Base-by-base conservation (phyloP, 1,139 yeast genomes). In the Nakaseomyces uthaithaninus region DNA sequence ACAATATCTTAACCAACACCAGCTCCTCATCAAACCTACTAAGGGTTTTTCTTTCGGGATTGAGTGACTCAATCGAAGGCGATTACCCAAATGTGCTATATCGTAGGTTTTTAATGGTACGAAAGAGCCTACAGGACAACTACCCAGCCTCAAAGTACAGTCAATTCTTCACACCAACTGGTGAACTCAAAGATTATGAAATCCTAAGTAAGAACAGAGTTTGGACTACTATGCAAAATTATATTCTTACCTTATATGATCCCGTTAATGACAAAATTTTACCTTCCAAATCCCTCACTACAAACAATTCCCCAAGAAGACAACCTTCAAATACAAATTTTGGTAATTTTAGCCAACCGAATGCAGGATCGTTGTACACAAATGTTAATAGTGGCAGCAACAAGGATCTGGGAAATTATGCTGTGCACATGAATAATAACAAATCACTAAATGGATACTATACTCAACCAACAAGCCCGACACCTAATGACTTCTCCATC, bases 381-480 rank as follows among this genome's bases (percentile, higher is more conserved):
- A 31, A 31, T n/a, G 20, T 8, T 8, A 31, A 20, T 12, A 31
- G 14, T n/a, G 25, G 16, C 5, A 28, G 33, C 11, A 31, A 19
- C 11, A 31, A 17, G 18, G 35, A 31, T 10, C 35, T 31, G 9
- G 25, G 24, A 4, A 31, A 31, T 17, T 31, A 31, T 17, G 25
- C 25, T 12, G n/a, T 20, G 10, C 25, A 19, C 20, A 19, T 31
- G 25, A 31, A n/a, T 12, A 31, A 31, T 17, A 31, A 31, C 4
- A 31, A 25, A 9, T 36, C 38, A 4, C 31, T 36, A 4, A 36
- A 36, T 17, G 38, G 38, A 2, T 36, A 36, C 26, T 36, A 36
- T 12, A 36, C 38, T 4, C 38, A 36, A 17, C 38, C 38, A 8
- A 36, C 38, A 18, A 36, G 38, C 22, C 38, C 38, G 11, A 31